Evolutionary conservation across 2,329 filamentous ascomycete species (phyloP), one percentile per base, ranked within the genome.

Genomic region (Penicillium sp.): DNA sequence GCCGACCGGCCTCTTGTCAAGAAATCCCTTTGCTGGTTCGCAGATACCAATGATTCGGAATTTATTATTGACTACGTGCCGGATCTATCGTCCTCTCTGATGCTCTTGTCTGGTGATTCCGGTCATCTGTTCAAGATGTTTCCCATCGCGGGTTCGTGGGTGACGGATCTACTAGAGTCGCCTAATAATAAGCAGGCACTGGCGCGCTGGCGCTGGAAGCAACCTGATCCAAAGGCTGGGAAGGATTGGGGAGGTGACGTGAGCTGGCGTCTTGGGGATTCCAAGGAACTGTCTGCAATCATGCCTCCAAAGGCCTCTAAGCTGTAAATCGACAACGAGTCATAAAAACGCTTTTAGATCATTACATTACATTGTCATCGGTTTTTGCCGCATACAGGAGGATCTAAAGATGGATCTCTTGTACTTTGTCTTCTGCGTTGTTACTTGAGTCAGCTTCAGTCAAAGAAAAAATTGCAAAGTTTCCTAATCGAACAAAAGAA

Each of bases 61-160:
- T 88, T 82, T 63, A 79, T 86, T 51, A 79, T 88, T 45, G 86
- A 88, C 67, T 84, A 80, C 55, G 81, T 88, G 0, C 85, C 85
- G 0, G 70, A 75, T 0, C 83, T 78, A 0, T 69, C 71, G 1
- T 72, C 74, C 1, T 80, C 78, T 0, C 75, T 87, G 2, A 70
- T 88, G 2, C 67, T 86, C 0, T 62, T 83, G 0, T 81, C 83
- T 0, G 85, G 85, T 0, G 86, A 88, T 65, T 88, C 84, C 1
- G 86, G 85, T 0, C 85, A 88, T 66, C 84, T 81, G 0, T 87
- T 87, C 70, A 87, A 88, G 72, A 86, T 87, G 83, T 78, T 88
- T 51, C 85, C 84, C 0, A 78, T 86, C 25, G 75, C 85, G n/a
- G 85, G 86, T 0, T 69, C 74, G n/a, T 87, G 83, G 78, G 79